phyloP scores from a whole-genome alignment of 2,329 filamentous ascomycete genomes.

The Cladosporium sp. region DNA sequence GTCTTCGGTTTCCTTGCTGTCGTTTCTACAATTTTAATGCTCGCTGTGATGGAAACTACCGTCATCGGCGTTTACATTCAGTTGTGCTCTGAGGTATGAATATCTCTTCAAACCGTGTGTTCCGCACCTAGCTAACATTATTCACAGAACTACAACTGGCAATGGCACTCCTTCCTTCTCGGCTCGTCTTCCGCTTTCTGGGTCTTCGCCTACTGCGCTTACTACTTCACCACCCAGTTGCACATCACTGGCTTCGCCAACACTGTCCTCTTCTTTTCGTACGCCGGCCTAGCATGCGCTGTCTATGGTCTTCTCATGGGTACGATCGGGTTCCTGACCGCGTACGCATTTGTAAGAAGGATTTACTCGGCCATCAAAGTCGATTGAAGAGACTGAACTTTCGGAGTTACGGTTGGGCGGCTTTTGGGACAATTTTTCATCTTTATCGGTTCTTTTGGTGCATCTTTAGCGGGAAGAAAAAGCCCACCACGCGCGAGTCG shows the following conservation, averaged over 20 bases:
- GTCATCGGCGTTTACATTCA: slow-evolving; percentile 78
- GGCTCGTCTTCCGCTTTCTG: slow-evolving; percentile 72
- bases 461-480: not conserved
- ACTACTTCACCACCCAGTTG: slow-evolving; percentile 77
- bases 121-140: slow-evolving; percentile 15
- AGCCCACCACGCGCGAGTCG: not conserved
- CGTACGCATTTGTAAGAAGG: slow-evolving; percentile 76
- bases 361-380: slow-evolving; percentile 59
- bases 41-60: slow-evolving; percentile 78
- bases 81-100: slow-evolving; percentile 67
- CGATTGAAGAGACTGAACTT: slow-evolving; percentile 23
- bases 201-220: slow-evolving; percentile 77
- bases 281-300: slow-evolving; percentile 74
- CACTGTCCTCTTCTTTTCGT: slow-evolving; percentile 76
- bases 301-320: slow-evolving; percentile 78
- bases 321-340: slow-evolving; percentile 77
- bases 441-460: not conserved
- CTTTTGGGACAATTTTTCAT: not conserved
- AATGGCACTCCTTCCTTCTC: slow-evolving; percentile 82
- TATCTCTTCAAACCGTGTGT: not conserved
- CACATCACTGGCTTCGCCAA: slow-evolving; percentile 77
- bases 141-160: slow-evolving; percentile 74
- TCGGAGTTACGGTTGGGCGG: not conserved
- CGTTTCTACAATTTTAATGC: slow-evolving; percentile 64
- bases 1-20: slow-evolving; percentile 81